These are phyloP conservation scores for Aspergillus fructus DNA, from an alignment of 2,329 filamentous ascomycete species.

Conservation along the genomic window DNA sequence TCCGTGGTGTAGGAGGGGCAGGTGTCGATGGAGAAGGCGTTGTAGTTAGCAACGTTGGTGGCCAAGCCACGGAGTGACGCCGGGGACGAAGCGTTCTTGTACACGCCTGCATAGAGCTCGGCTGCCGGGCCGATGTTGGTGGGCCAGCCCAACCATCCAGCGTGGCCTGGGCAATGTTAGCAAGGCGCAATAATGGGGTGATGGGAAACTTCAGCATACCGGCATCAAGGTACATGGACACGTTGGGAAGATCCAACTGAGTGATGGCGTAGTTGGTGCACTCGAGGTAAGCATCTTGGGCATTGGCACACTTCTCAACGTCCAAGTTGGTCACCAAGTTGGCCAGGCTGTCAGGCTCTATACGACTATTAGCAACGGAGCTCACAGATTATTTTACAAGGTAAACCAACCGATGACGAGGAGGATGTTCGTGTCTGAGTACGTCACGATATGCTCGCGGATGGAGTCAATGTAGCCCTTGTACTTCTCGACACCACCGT, in stretches of 20 bases:
- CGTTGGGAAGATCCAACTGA: conserved; percentile 60
- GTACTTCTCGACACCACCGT: conserved; percentile 52
- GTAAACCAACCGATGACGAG: conserved; percentile 48
- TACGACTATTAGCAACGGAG: conserved; percentile 29
- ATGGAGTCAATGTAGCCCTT: conserved; percentile 58
- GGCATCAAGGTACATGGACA: conserved; percentile 64
- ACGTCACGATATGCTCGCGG: conserved; percentile 51
- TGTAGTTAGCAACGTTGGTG: conserved; percentile 62
- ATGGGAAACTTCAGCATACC: conserved; percentile 31
- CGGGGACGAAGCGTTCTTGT: conserved; percentile 48
- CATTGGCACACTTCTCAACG: conserved; percentile 55
- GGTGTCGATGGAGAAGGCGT: conserved; percentile 50
- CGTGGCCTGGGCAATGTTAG: conserved; percentile 44
- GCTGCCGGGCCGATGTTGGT: conserved; percentile 58
- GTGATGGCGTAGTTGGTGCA: conserved; percentile 57
- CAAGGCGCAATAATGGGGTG: neutral
- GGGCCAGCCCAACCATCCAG: conserved; percentile 64
- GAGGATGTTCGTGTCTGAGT: conserved; percentile 54
- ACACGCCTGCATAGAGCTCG: conserved; percentile 48
- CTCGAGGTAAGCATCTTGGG: conserved; percentile 55
- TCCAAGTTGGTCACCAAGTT: conserved; percentile 63
- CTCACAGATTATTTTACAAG: neutral
- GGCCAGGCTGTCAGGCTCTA: conserved; percentile 63
- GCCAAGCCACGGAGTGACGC: conserved; percentile 52
- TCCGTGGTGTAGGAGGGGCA: conserved; percentile 46